Percentiles rank a stretch among this genome's conserved stretches.
Evolutionary conservation across 2,329 filamentous ascomycete species (phyloP).

Genomic region (Cytospora piceicola): DNA sequence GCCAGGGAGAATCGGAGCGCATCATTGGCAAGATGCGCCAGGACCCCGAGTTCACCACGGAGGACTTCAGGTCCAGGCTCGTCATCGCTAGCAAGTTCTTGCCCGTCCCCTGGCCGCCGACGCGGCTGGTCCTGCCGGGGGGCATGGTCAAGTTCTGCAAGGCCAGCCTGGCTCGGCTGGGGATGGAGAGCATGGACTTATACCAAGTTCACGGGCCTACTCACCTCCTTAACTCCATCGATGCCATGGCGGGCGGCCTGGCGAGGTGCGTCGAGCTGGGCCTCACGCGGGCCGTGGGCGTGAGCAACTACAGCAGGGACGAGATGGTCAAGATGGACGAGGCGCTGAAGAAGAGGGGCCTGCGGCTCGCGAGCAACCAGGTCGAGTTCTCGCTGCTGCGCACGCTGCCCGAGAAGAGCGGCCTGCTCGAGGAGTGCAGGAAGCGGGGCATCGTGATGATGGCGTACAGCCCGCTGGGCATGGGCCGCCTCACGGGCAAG

Average conservation of each 20-base stretch:
- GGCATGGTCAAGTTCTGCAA: conserved; percentile 44
- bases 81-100: conserved; percentile 48
- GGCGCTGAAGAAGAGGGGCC: conserved; percentile 42
- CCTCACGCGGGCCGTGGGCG: conserved; percentile 46
- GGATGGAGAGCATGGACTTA: conserved; percentile 41
- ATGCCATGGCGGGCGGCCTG: conserved; percentile 45
- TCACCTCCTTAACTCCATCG: conserved; percentile 43
- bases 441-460: conserved; percentile 47
- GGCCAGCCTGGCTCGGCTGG: conserved; percentile 43
- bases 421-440: conserved; percentile 45
- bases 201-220: conserved; percentile 48
- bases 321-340: conserved; percentile 48
- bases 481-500: conserved; percentile 46
- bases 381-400: conserved; percentile 50
- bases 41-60: conserved; percentile 40
- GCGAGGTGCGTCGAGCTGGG: conserved; percentile 48
- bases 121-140: conserved; percentile 31
- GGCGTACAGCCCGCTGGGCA: conserved; percentile 46
- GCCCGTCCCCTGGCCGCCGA: conserved; percentile 36
- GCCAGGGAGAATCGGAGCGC: conserved; percentile 45
- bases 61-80: conserved; percentile 41
- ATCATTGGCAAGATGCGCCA: conserved; percentile 40
- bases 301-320: conserved; percentile 47
- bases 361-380: conserved; percentile 49
- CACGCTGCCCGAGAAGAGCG: conserved; percentile 44